phyloP scores from a whole-genome alignment of 352 stramenopile genomes.

The Aphanomyces invadans region DNA sequence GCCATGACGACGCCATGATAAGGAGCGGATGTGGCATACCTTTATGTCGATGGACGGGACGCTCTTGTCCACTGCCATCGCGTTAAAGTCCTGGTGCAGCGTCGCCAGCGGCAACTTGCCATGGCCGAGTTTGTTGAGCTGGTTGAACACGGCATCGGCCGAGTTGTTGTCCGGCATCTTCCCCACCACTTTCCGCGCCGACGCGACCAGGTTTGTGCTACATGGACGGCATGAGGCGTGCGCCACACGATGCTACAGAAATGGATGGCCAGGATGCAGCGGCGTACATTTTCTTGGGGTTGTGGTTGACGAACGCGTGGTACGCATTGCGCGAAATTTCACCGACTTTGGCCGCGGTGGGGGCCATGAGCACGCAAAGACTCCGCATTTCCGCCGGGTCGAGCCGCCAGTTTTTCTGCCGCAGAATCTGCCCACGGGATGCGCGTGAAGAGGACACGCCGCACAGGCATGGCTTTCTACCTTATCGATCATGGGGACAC shows the following conservation, averaged over 20 bases:
- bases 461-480: background rate
- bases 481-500: slow-evolving; percentile 44
- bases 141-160: slow-evolving; percentile 51
- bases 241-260: too few species aligned
- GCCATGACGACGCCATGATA: slow-evolving; percentile 5
- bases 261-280: too few species aligned
- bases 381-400: slow-evolving; percentile 44
- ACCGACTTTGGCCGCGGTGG: slow-evolving; percentile 38
- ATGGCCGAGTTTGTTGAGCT: slow-evolving; percentile 63
- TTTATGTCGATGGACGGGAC: slow-evolving; percentile 26
- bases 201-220: slow-evolving; percentile 54
- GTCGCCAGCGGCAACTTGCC: slow-evolving; percentile 54
- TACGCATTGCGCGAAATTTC: slow-evolving; percentile 54
- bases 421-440: slow-evolving; percentile 34
- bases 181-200: slow-evolving; percentile 62
- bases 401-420: slow-evolving; percentile 44
- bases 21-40: too few species aligned
- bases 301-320: slow-evolving; percentile 73
- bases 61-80: slow-evolving; percentile 44
- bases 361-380: slow-evolving; percentile 58
- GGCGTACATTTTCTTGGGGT: slow-evolving; percentile 74
- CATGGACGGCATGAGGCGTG: background rate
- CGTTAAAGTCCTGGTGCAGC: slow-evolving; percentile 51
- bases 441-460: background rate
- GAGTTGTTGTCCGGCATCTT: slow-evolving; percentile 28